Percentiles rank a stretch among this genome's conserved stretches.
phyloP scores from a whole-genome alignment of 495 filamentous ascomycete genomes.

The Neurospora sp. region DNA sequence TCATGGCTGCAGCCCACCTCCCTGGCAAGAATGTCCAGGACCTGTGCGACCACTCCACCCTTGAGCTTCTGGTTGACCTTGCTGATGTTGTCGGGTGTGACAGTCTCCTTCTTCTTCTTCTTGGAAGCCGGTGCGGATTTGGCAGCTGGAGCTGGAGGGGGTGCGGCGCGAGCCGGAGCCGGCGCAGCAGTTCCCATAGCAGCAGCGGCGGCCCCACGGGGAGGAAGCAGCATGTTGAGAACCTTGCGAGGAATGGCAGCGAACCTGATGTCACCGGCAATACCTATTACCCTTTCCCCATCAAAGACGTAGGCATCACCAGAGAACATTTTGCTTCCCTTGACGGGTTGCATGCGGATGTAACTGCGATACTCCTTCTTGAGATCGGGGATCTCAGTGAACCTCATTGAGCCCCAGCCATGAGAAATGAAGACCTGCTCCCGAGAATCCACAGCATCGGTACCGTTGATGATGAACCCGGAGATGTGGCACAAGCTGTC shows the following conservation, averaged over 20 bases:
- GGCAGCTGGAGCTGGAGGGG: constrained; percentile 22
- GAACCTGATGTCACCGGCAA: constrained; percentile 50
- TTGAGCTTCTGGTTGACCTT: constrained; percentile 34
- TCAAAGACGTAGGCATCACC: constrained; percentile 60
- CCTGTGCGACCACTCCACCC: constrained; percentile 27
- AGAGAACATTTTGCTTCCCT: constrained; percentile 37
- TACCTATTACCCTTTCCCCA: constrained; percentile 47
- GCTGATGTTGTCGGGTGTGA: constrained; percentile 31
- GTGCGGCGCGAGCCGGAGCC: constrained; percentile 19
- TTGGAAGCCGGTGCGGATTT: constrained; percentile 27
- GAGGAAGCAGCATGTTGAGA: constrained; percentile 55
- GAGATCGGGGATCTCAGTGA: constrained; percentile 52
- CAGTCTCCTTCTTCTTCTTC: constrained; percentile 33
- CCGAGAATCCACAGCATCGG: constrained; percentile 58
- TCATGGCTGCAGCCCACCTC: constrained; percentile 54
- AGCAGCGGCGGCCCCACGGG: constrained; percentile 36
- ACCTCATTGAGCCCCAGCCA: constrained; percentile 66
- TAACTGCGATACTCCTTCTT: constrained; percentile 62
- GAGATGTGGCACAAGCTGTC: constrained; percentile 59
- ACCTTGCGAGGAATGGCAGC: constrained; percentile 55
- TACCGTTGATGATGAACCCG: constrained; percentile 74
- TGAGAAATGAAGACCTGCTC: constrained; percentile 68
- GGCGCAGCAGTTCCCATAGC: constrained; percentile 2
- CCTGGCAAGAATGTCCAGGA: constrained; percentile 54
- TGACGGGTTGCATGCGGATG: constrained; percentile 55